Percentiles rank a stretch among this genome's conserved stretches.
phyloP scores from a whole-genome alignment of 1,284 basidiomycete genomes.

The Ustilago cynodontis region DNA sequence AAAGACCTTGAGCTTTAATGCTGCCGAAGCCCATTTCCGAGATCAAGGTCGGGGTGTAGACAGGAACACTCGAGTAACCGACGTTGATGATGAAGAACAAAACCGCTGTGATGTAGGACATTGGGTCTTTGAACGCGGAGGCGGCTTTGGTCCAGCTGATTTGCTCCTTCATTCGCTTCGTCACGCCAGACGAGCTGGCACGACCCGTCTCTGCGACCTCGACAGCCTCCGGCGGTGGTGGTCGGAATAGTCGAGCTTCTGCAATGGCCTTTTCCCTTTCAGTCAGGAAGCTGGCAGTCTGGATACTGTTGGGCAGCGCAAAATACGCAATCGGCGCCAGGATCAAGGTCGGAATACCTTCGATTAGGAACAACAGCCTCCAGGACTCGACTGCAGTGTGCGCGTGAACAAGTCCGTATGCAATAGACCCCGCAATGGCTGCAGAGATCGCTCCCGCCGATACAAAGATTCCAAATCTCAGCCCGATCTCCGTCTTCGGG shows the following conservation, averaged over 20 bases:
- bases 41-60: constrained; percentile 66
- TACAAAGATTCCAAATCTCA: constrained; percentile 59
- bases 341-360: constrained; percentile 62
- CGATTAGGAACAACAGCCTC: constrained; percentile 63
- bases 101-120: constrained; percentile 53
- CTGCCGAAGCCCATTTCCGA: constrained; percentile 61
- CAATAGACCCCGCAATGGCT: constrained; percentile 60
- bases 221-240: constrained; percentile 24
- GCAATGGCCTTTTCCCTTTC: constrained; percentile 58
- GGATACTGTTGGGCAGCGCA: constrained; percentile 59
- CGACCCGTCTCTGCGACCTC: not conserved
- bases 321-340: constrained; percentile 54
- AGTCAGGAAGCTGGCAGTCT: constrained; percentile 56
- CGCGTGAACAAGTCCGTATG: constrained; percentile 62
- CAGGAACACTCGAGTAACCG: constrained; percentile 60
- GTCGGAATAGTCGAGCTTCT: constrained; percentile 50
- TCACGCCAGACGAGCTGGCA: not conserved
- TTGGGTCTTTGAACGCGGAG: constrained; percentile 53
- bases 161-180: constrained; percentile 6
- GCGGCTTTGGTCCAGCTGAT: constrained; percentile 39
- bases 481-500: constrained; percentile 60
- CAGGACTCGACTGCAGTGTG: constrained; percentile 49
- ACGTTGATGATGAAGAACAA: constrained; percentile 66
- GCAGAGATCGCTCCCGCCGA: constrained; percentile 36
- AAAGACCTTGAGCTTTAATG: constrained; percentile 54